Evolutionary conservation across 129 eudicot genomes (phyloP).

Genomic region (Arctium lappa): DNA sequence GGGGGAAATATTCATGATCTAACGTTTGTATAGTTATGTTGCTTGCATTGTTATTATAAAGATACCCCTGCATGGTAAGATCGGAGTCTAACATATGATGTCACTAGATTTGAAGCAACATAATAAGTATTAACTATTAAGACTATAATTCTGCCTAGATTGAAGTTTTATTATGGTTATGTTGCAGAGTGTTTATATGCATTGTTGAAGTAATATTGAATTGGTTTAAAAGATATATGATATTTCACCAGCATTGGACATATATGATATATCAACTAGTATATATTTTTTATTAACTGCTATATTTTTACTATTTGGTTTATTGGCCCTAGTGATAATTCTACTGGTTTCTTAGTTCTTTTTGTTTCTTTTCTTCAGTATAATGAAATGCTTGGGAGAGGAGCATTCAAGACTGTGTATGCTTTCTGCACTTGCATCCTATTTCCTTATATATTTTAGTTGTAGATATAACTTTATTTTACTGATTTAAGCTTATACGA

Average conservation of each 20-base stretch:
- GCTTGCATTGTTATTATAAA: background rate
- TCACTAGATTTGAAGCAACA: background rate
- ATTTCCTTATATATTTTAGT: background rate
- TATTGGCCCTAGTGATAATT: background rate
- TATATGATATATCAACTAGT: background rate
- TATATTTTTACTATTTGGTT: background rate
- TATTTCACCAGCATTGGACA: background rate
- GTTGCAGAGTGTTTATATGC: background rate
- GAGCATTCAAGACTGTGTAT: slow-evolving; percentile 47
- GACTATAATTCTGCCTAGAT: background rate
- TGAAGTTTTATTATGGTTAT: background rate
- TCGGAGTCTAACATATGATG: background rate
- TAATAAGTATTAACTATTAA: background rate
- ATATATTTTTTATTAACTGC: background rate
- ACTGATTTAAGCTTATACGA: background rate
- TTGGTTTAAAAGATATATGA: background rate
- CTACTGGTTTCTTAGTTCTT: slow-evolving; percentile 27
- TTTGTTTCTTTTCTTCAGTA: slow-evolving; percentile 33
- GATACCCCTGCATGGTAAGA: background rate
- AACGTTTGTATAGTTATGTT: background rate
- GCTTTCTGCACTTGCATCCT: slow-evolving; percentile 20
- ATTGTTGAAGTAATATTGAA: background rate
- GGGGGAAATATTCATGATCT: background rate
- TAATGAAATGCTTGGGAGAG: slow-evolving; percentile 44
- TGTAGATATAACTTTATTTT: background rate